Conservation (phyloP, 2,329 filamentous ascomycete genomes). For the Xylariaceae sp. region DNA sequence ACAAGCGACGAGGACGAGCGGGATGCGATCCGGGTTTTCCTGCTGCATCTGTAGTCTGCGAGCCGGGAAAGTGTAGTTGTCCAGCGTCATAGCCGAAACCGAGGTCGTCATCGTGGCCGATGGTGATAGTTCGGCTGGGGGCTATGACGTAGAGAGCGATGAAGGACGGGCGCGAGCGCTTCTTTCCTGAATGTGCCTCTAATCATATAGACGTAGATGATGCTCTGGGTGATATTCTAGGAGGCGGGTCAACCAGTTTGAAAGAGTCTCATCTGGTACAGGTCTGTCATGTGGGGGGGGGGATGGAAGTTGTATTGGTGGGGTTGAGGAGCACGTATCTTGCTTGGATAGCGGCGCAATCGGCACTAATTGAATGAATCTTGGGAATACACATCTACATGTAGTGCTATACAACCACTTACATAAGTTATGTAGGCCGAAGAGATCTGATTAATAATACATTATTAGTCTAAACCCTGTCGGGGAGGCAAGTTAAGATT, state of each 20-base stretch:
- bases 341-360: background rate
- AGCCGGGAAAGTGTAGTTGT: constrained; percentile 62
- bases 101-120: constrained; percentile 17
- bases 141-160: background rate
- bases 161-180: background rate
- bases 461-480: too few relatives aligned
- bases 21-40: constrained; percentile 58
- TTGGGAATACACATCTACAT: too few relatives aligned
- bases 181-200: background rate
- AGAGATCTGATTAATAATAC: too few relatives aligned
- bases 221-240: background rate
- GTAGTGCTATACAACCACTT: too few relatives aligned
- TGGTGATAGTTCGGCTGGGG: background rate
- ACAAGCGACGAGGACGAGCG: constrained; percentile 70
- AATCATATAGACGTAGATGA: background rate
- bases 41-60: constrained; percentile 60
- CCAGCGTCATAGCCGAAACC: constrained; percentile 37
- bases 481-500: too few relatives aligned
- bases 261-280: too few relatives aligned
- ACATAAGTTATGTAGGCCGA: too few relatives aligned
- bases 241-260: background rate
- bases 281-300: too few relatives aligned
- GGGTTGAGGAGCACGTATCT: background rate
- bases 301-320: background rate
- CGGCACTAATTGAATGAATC: background rate